These are phyloP conservation scores for Botrytis sinoallii DNA, from an alignment of 2,329 filamentous ascomycete species.

Conservation along the genomic window DNA sequence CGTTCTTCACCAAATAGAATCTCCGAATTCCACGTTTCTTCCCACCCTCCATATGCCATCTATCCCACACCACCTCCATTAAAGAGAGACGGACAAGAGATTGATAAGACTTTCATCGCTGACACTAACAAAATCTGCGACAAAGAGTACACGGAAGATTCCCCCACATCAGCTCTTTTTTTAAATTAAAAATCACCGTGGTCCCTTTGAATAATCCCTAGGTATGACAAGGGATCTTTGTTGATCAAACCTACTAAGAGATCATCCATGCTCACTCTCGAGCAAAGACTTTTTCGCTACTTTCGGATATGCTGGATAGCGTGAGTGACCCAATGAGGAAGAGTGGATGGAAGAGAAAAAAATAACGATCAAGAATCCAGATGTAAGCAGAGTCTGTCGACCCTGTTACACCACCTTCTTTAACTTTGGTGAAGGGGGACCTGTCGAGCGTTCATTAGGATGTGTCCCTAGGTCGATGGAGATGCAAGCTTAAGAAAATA, in stretches of 20 bases:
- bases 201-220: not conserved
- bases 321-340: not conserved
- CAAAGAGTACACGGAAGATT: not conserved
- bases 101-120: not conserved
- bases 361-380: not conserved
- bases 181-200: not conserved
- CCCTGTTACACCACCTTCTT: not conserved
- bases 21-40: not conserved
- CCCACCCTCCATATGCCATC: not conserved
- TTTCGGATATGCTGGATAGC: not conserved
- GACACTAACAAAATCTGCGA: not conserved
- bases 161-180: conserved; percentile 6
- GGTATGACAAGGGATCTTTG: not conserved
- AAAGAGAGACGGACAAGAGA: not conserved
- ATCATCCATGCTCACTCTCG: not conserved
- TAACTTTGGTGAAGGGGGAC: not conserved
- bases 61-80: not conserved
- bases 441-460: not conserved
- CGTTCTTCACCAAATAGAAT: not conserved
- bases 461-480: not conserved
- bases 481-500: not conserved
- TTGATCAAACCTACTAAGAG: conserved; percentile 3
- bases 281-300: not conserved
- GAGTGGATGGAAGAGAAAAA: not conserved
- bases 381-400: not conserved